These are phyloP conservation scores for Phytophthora lateralis DNA, from an alignment of 352 stramenopile genomes.

Conservation along the genomic window DNA sequence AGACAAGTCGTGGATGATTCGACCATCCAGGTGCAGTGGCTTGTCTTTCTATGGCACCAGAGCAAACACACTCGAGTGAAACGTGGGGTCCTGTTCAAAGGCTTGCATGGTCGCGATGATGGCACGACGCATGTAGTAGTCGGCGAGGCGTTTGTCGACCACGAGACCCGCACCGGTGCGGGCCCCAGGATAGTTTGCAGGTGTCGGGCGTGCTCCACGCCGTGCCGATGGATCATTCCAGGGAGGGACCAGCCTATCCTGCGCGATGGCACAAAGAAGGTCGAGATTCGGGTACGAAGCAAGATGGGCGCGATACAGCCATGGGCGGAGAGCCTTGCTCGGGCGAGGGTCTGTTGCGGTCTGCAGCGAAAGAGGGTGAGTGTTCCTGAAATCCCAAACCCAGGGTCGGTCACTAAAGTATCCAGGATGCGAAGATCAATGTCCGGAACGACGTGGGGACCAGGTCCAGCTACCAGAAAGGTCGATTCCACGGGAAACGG, in stretches of 20 bases:
- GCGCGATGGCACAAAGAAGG: constrained; percentile 5
- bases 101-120: neutral
- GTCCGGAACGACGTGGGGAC: neutral
- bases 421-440: constrained; percentile 1
- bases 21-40: neutral
- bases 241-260: neutral
- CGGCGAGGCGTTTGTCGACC: neutral
- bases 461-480: neutral
- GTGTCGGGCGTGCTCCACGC: too few species aligned
- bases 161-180: neutral
- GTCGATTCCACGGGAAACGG: neutral
- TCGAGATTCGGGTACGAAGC: constrained; percentile 1
- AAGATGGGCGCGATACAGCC: constrained; percentile 13
- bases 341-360: constrained; percentile 5
- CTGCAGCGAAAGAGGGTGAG: constrained; percentile 16
- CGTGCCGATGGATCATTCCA: neutral
- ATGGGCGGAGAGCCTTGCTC: constrained; percentile 15
- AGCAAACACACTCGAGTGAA: neutral
- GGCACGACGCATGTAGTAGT: neutral
- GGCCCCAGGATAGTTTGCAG: too few species aligned
- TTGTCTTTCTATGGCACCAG: neutral
- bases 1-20: neutral
- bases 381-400: constrained; percentile 7
- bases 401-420: neutral
- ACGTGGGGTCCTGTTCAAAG: neutral